Evolutionary conservation across 2,329 filamentous ascomycete species (phyloP).

Genomic region (Acrocalymma vagum): DNA sequence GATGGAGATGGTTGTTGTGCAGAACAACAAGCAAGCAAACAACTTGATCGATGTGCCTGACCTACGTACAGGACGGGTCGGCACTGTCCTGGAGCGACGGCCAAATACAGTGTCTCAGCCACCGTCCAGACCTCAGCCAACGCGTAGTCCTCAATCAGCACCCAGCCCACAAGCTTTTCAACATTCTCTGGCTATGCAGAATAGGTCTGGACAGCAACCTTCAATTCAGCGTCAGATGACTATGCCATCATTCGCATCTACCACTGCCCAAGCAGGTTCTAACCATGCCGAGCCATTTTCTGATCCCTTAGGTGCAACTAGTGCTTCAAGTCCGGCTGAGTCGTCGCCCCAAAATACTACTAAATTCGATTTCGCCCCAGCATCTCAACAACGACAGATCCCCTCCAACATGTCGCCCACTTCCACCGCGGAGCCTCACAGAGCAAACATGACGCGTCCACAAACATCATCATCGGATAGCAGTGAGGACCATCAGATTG

Average conservation of each 20-base stretch:
- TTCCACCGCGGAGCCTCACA: conserved; percentile 16
- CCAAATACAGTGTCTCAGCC: too few species aligned
- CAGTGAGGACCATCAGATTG: conserved; percentile 20
- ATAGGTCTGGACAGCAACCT: conserved; percentile 22
- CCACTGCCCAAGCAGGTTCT: too few species aligned
- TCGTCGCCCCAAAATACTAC: neutral
- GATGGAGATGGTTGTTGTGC: conserved; percentile 23
- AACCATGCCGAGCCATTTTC: neutral
- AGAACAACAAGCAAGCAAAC: conserved; percentile 9
- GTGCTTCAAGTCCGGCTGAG: neutral
- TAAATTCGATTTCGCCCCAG: conserved; percentile 14
- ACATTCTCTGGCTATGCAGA: conserved; percentile 8
- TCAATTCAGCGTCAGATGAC: conserved; percentile 9
- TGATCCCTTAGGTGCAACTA: conserved; percentile 2
- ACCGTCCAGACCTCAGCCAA: neutral
- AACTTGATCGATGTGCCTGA: conserved; percentile 14
- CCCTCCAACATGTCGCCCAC: conserved; percentile 26
- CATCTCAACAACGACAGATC: conserved; percentile 10
- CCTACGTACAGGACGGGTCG: too few species aligned
- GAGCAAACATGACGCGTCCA: conserved; percentile 5
- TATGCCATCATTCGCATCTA: conserved; percentile 3
- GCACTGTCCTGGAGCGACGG: too few species aligned
- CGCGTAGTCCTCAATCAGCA: neutral
- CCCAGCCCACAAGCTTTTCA: too few species aligned
- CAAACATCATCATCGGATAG: conserved; percentile 8